These are phyloP conservation scores for Globisporangium mamillatum DNA, from an alignment of 352 stramenopile species.

Conservation along the genomic window DNA sequence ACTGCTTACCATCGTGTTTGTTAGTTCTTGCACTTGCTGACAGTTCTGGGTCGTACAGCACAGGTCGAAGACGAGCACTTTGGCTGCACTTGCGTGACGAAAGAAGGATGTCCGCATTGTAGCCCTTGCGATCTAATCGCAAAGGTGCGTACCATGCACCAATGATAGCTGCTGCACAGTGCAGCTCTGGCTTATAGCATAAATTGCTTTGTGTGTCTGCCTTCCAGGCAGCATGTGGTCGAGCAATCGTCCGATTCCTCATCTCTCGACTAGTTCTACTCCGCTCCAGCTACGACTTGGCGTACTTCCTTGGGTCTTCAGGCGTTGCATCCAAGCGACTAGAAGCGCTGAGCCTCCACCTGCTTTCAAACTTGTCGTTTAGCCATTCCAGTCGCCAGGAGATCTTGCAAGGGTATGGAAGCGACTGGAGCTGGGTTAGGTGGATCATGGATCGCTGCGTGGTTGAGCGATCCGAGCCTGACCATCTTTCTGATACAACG, in stretches of 20 bases:
- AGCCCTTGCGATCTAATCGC: slow-evolving; percentile 12
- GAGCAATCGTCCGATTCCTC: slow-evolving; percentile 17
- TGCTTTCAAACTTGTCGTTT: slow-evolving; percentile 10
- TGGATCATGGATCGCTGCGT: slow-evolving; percentile 16
- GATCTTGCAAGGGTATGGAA: slow-evolving; percentile 7
- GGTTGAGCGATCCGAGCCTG: slow-evolving; percentile 1
- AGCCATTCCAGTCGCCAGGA: slow-evolving; percentile 11
- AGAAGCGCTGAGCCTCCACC: slow-evolving; percentile 3
- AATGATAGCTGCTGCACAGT: too few species aligned
- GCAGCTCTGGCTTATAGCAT: too few species aligned
- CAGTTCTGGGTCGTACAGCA: slow-evolving; percentile 4
- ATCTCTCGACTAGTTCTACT: slow-evolving; percentile 14
- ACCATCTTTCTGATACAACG: neutral
- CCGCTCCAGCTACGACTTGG: slow-evolving; percentile 17
- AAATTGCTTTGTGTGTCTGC: neutral
- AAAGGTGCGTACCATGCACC: slow-evolving; percentile 7
- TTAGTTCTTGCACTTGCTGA: slow-evolving; percentile 14
- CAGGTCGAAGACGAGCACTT: slow-evolving; percentile 9
- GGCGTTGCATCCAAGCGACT: slow-evolving; percentile 1
- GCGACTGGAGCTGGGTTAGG: slow-evolving; percentile 11
- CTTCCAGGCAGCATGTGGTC: slow-evolving; percentile 10
- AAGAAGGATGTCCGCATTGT: slow-evolving; percentile 11
- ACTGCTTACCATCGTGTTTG: neutral
- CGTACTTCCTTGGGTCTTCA: slow-evolving; percentile 13
- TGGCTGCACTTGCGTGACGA: slow-evolving; percentile 7